Percentiles rank a stretch among this genome's conserved stretches.
Conservation (phyloP, 2,329 filamentous ascomycete species). For the Westerdykella sp. region DNA sequence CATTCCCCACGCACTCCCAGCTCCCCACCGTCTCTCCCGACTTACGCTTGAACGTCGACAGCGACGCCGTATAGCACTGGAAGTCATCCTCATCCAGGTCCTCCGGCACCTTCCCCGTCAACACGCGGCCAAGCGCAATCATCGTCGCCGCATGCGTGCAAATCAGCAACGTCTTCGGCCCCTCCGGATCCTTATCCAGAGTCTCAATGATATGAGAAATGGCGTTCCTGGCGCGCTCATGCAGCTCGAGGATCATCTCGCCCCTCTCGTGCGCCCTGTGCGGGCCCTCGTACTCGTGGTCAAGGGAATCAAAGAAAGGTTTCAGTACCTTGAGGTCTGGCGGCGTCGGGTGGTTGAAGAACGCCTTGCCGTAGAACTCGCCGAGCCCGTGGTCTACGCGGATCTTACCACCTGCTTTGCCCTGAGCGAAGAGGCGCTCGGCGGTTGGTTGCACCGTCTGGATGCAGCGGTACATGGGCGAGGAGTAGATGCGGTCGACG, state of each 20-base stretch:
- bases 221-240: slow-evolving; percentile 68
- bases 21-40: slow-evolving; percentile 63
- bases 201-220: slow-evolving; percentile 64
- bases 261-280: slow-evolving; percentile 66
- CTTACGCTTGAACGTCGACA: slow-evolving; percentile 61
- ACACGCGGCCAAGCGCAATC: slow-evolving; percentile 74
- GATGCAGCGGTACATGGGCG: slow-evolving; percentile 39
- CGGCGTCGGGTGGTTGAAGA: slow-evolving; percentile 78
- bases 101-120: slow-evolving; percentile 72
- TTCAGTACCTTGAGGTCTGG: slow-evolving; percentile 57
- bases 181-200: slow-evolving; percentile 61
- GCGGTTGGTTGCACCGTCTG: slow-evolving; percentile 37
- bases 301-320: slow-evolving; percentile 60
- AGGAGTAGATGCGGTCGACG: slow-evolving; percentile 66
- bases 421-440: slow-evolving; percentile 26
- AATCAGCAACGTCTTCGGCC: slow-evolving; percentile 63
- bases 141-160: slow-evolving; percentile 87
- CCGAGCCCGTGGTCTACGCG: slow-evolving; percentile 49
- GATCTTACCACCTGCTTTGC: slow-evolving; percentile 37
- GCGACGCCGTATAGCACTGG: slow-evolving; percentile 71
- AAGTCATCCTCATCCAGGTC: slow-evolving; percentile 73
- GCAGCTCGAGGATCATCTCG: slow-evolving; percentile 72
- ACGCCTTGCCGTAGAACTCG: slow-evolving; percentile 87
- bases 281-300: slow-evolving; percentile 54
- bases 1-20: slow-evolving; percentile 75